Base-by-base conservation (phyloP, 345 rosid species). In the Eucalyptus leucophloia region DNA sequence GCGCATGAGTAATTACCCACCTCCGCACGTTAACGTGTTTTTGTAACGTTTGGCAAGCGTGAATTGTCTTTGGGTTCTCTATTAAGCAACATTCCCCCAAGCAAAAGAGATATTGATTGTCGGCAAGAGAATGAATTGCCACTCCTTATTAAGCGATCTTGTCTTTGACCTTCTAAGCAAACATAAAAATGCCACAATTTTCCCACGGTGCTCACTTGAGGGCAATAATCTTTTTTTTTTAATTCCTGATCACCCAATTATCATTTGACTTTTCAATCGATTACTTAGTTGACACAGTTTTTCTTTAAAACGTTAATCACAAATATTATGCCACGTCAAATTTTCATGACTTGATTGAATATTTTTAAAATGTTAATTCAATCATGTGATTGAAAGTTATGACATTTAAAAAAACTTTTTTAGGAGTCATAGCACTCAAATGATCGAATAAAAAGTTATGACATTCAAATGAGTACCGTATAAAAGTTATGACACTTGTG, bases 141-240 rank as follows among this genome's bases (percentile, higher is more conserved):
- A 72, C 3, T 3, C 45, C 82, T 37, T 7, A 6, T 37, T 23
- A 72, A 37, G 47, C 8, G 4, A 72, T 37, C 26, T 10, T 19
- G 4, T 37, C 28, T 37, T 11, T 42, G 11, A 7, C 69, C 34
- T 62, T 13, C 32, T 28, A 62, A 30, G 37, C 34, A 62, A 62
- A 26, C 72, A 30, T 51, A 51, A 51, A 51, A 51, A 7, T 7
- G 1, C 0, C 23, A 51, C 9, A 51, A 17, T 51, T 51, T 51
- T 51, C 4, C 1, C 2, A 14, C 0, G 3, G 1, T 8, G 1
- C 2, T 18, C 1, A 50, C 2, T 50, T 50, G 4, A 51, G n/a
- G n/a, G 21, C 21, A 51, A 9, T 72, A 34, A 50, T 10, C 5
- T 1, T 7, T 7, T 16, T 50, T 49, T 51, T 51, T 47, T 47